Conservation (phyloP, 192 early-diverging fungal species). For the Backusella macrospora region DNA sequence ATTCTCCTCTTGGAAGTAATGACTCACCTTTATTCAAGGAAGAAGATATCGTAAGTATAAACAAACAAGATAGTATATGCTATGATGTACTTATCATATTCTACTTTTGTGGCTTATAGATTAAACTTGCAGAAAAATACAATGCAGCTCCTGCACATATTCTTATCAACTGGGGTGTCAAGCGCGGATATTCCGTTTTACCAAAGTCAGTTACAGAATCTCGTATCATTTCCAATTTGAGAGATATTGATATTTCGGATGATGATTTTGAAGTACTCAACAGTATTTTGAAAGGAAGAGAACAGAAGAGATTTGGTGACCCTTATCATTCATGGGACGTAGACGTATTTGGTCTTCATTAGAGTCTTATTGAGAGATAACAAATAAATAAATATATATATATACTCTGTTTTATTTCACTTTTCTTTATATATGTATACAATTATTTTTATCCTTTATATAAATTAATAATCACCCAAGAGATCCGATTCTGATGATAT, state of each 20-base stretch:
- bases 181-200: constrained; percentile 76
- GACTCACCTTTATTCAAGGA: constrained; percentile 33
- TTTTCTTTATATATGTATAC: no score
- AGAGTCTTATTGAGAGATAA: not conserved
- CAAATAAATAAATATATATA: no score
- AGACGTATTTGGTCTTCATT: constrained; percentile 17
- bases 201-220: constrained; percentile 75
- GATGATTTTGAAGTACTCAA: constrained; percentile 15
- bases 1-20: constrained; percentile 74
- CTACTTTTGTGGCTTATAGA: not conserved
- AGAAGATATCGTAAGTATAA: constrained; percentile 25
- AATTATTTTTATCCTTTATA: no score
- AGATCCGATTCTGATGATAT: constrained; percentile 7
- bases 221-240: constrained; percentile 32
- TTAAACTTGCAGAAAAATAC: constrained; percentile 69
- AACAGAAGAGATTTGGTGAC: constrained; percentile 9
- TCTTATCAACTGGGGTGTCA: constrained; percentile 72
- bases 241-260: constrained; percentile 6
- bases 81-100: not conserved
- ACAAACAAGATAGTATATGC: not conserved
- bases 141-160: constrained; percentile 71
- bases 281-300: not conserved
- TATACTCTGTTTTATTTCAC: no score
- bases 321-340: constrained; percentile 20
- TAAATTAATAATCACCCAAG: not conserved